Percentiles rank a stretch among this genome's conserved stretches.
Evolutionary conservation across 2,329 filamentous ascomycete species (phyloP).

Genomic region (Pseudogymnoascus sp.): DNA sequence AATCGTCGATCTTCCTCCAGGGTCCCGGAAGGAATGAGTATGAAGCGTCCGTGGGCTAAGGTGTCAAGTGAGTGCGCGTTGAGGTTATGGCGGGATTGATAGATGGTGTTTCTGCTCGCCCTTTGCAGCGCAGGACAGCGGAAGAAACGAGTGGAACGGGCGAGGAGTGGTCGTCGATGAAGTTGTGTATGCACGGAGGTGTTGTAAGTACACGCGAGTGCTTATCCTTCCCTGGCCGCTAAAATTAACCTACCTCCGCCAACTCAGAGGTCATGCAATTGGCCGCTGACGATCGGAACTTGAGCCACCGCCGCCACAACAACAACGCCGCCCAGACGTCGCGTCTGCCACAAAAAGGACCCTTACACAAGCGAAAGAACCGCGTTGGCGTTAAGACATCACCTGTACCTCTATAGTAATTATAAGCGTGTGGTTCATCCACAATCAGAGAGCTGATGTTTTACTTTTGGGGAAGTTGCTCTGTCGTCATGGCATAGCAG

Average conservation of each 20-base stretch:
- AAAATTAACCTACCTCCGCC: slow-evolving; percentile 7
- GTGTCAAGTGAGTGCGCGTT: not conserved
- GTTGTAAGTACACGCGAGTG: slow-evolving; percentile 9
- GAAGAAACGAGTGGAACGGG: not conserved
- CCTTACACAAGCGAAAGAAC: not conserved
- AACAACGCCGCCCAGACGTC: slow-evolving; percentile 1
- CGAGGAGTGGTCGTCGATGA: not conserved
- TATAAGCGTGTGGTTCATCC: not conserved
- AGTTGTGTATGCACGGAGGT: slow-evolving; percentile 6
- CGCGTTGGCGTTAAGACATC: slow-evolving; percentile 7
- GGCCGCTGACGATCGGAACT: not conserved
- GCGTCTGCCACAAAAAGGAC: slow-evolving; percentile 3
- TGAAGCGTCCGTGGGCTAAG: not conserved
- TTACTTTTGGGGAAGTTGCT: not conserved
- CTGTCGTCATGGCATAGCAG: not conserved
- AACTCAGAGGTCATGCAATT: slow-evolving; percentile 7
- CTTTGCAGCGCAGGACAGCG: not conserved
- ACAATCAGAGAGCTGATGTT: not conserved
- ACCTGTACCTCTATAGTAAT: not conserved
- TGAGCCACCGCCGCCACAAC: slow-evolving; percentile 5
- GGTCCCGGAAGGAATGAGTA: not conserved
- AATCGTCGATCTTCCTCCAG: slow-evolving; percentile 1
- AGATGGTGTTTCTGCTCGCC: not conserved
- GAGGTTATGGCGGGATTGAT: not conserved
- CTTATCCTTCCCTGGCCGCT: slow-evolving; percentile 7